Base-by-base conservation (phyloP, 2,329 filamentous ascomycete genomes). In the Cadophora gregata region DNA sequence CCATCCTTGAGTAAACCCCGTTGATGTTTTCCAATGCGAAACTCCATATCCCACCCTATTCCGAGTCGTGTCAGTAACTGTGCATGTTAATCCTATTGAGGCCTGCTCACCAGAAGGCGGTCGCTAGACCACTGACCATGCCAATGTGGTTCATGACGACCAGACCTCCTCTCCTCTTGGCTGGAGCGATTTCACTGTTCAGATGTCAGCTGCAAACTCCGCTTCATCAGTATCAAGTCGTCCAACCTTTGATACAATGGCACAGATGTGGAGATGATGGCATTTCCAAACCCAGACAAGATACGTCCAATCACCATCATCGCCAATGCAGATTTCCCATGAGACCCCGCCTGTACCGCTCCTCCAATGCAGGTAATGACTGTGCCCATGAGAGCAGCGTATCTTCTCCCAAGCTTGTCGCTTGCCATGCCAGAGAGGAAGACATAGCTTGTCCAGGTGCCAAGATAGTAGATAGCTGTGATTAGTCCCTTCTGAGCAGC, bases 121-220 rank as follows among this genome's bases (percentile, higher is more conserved):
- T 72, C 0, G 85, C 84, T 7, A 87, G 75, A 3, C 86, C 86
- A 1, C 80, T 80, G 27, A 88, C 82, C 66, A 88, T 83, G 3
- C 86, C 86, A 53, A 87, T 80, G 62, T 88, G 86, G 71, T 88
- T 88, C 75, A 88, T 80, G 10, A 87, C 84, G 1, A 88, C 85
- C 66, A 85, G 85, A 67, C 80, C 81, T 3, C 86, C 86, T 8
- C 86, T 80, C 65, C 86, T 79, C 14, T 78, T 79, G 0, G 85
- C 83, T 0, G 85, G 85, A 0, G 85, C 79, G 24, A 88, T 80
- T 73, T 88, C 85, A 71, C 85, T 86, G 42, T 6, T 31, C 14
- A 53, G 25, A 16, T 12, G 10, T 50, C 24, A 45, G 10, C 33
- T 1, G 25, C 9, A 14, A 24, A n/a, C 59, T 36, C 45, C 2